Percentiles rank a stretch among this genome's conserved stretches.
Evolutionary conservation across 192 early-diverging fungal species (phyloP).

Genomic region (Gaertneriomyces sp.): DNA sequence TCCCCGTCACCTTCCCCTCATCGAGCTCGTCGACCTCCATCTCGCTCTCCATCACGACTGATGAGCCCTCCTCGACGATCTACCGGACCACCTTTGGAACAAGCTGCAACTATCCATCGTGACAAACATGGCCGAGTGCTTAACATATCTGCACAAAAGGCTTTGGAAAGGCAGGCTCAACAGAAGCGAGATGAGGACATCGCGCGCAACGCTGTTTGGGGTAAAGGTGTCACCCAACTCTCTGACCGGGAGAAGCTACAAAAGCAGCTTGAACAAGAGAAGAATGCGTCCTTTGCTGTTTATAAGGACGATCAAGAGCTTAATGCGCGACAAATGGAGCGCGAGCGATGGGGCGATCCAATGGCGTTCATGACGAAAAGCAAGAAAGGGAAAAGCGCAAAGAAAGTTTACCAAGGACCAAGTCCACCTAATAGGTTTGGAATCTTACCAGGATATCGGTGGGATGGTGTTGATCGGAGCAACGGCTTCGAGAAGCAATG

Average conservation of each 20-base stretch:
- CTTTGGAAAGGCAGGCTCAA: conserved; percentile 38
- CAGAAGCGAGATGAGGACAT: conserved; percentile 11
- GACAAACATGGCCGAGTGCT: conserved; percentile 56
- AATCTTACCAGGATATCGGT: conserved; percentile 71
- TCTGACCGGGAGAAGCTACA: conserved; percentile 25
- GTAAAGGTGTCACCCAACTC: conserved; percentile 61
- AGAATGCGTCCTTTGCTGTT: conserved; percentile 38
- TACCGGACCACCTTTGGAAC: conserved; percentile 17
- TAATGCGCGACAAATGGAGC: conserved; percentile 49
- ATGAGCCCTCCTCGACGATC: background rate
- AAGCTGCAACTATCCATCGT: conserved; percentile 61
- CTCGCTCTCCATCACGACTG: background rate
- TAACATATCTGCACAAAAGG: conserved; percentile 48
- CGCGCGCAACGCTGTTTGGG: conserved; percentile 50
- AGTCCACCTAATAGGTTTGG: conserved; percentile 65
- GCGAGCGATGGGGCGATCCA: conserved; percentile 68
- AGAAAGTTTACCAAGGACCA: conserved; percentile 47
- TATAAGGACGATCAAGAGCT: conserved; percentile 46
- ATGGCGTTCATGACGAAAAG: conserved; percentile 45
- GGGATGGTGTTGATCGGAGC: conserved; percentile 77
- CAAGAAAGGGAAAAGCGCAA: conserved; percentile 33
- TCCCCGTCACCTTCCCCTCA: conserved; percentile 28
- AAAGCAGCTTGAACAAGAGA: conserved; percentile 32
- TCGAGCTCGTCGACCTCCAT: background rate
- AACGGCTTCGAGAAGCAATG: conserved; percentile 67